Evolutionary conservation across 106 monocot species (phyloP).

Genomic region (Triglochin maritima): DNA sequence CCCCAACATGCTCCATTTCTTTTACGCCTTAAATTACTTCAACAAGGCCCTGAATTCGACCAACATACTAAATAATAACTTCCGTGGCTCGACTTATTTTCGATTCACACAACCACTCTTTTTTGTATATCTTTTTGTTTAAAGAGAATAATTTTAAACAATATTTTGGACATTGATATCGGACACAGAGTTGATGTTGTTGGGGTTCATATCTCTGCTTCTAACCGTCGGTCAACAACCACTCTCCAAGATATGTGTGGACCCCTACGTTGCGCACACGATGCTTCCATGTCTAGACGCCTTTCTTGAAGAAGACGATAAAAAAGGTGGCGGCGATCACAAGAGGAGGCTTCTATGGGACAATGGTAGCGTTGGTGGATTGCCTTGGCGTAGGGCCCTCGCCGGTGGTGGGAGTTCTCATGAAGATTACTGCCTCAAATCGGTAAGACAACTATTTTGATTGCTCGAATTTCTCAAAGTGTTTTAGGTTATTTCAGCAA

Average conservation of each 20-base stretch:
- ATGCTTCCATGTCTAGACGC: constrained; percentile 6
- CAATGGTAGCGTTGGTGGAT: neutral
- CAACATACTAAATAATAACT: too few species aligned
- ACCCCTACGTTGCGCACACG: neutral
- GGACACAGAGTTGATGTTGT: constrained; percentile 2
- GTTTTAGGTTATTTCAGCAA: too few species aligned
- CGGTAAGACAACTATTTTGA: too few species aligned
- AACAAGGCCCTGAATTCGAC: too few species aligned
- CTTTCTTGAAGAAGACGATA: too few species aligned
- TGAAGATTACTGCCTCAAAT: neutral
- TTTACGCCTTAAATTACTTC: too few species aligned
- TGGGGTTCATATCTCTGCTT: constrained; percentile 4
- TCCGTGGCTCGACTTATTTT: too few species aligned
- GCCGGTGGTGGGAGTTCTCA: constrained; percentile 1
- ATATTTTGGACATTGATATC: neutral
- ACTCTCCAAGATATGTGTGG: constrained; percentile 1
- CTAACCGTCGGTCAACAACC: neutral
- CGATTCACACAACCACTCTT: too few species aligned
- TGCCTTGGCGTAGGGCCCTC: neutral
- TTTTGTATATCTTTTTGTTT: too few species aligned
- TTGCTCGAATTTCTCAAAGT: neutral
- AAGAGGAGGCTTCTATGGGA: neutral
- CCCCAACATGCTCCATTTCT: too few species aligned
- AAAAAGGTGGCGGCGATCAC: neutral
- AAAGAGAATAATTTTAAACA: too few species aligned